These are phyloP conservation scores for Eremochloa ophiuroides DNA, from an alignment of 176 grass and related monocot species.

Conservation along the genomic window DNA sequence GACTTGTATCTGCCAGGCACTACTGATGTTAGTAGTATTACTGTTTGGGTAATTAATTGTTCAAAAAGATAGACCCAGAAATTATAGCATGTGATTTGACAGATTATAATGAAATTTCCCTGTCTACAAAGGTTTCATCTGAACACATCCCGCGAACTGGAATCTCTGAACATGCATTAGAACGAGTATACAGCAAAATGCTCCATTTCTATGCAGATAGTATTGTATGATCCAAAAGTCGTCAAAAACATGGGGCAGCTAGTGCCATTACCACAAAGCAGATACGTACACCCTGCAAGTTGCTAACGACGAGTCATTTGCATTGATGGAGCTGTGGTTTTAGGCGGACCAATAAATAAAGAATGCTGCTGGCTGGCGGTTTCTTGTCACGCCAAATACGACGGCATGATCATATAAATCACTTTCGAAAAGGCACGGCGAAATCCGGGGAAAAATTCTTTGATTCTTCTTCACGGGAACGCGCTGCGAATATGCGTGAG, in stretches of 20 bases:
- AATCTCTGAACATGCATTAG: not conserved
- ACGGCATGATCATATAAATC: not conserved
- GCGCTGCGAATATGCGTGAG: not conserved
- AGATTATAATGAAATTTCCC: not conserved
- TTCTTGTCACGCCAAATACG: slow-evolving; percentile 25
- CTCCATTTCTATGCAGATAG: not conserved
- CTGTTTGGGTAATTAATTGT: not conserved
- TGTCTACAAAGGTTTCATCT: not conserved
- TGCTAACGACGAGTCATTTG: not conserved
- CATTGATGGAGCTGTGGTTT: not conserved
- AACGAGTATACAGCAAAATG: not conserved
- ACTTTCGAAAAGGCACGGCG: not conserved
- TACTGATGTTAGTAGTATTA: not conserved
- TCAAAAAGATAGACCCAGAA: not conserved
- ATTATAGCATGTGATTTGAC: not conserved
- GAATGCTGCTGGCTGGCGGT: not conserved
- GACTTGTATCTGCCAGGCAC: not conserved
- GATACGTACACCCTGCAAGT: not conserved
- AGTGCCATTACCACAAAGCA: not conserved
- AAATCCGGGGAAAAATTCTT: not conserved
- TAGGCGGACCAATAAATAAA: not conserved
- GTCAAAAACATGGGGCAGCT: not conserved
- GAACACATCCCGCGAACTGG: not conserved
- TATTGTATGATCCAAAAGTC: not conserved
- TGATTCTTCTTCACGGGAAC: not conserved